These are phyloP conservation scores for Capsicum baccatum DNA, from an alignment of 257 asterid genomes.

Conservation along the genomic window DNA sequence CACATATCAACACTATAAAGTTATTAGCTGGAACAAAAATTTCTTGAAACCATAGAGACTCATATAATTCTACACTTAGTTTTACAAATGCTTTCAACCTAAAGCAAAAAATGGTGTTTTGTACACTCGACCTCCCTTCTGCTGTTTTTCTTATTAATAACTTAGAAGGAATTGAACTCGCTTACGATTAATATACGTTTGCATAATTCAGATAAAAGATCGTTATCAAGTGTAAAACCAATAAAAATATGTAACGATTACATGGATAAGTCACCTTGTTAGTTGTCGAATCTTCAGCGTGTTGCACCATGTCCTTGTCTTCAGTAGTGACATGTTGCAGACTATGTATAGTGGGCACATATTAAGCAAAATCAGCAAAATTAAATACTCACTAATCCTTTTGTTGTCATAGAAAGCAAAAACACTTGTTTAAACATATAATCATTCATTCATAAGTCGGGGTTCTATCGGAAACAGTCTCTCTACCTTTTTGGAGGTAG, in stretches of 20 bases:
- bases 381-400: background rate
- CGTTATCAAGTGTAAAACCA: too few relatives aligned
- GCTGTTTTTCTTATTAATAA: background rate
- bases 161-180: too few relatives aligned
- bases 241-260: background rate
- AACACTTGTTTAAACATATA: constrained; percentile 50
- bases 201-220: too few relatives aligned
- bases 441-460: constrained; percentile 26
- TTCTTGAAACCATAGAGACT: background rate
- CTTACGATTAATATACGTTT: too few relatives aligned
- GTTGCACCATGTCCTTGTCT: constrained; percentile 36
- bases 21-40: background rate
- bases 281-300: constrained; percentile 48
- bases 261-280: constrained; percentile 41
- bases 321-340: constrained; percentile 52
- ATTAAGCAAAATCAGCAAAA: background rate
- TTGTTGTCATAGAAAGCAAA: background rate
- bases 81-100: background rate
- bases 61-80: background rate
- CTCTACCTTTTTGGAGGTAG: too few relatives aligned
- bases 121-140: background rate
- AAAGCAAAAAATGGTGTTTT: background rate
- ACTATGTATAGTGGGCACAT: constrained; percentile 16
- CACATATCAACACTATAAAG: constrained; percentile 1
- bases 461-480: too few relatives aligned